These are phyloP conservation scores for Hevea brasiliensis DNA, from an alignment of 345 rosid genomes.

Conservation along the genomic window DNA sequence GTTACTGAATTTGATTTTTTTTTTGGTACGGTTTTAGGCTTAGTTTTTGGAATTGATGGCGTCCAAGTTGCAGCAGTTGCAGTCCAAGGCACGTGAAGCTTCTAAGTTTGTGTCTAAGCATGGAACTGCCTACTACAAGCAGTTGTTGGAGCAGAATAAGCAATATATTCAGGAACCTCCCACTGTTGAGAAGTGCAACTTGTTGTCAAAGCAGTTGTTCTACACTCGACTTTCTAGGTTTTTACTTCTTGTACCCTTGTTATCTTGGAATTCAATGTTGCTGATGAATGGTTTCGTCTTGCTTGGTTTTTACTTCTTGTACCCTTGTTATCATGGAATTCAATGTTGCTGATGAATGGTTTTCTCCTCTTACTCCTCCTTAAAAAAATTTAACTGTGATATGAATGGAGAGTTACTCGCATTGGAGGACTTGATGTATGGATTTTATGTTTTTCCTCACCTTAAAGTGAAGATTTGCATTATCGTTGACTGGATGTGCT, in stretches of 20 bases:
- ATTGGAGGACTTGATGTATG: background rate
- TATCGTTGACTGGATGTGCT: background rate
- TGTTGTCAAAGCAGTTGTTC: conserved; percentile 60
- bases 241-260: background rate
- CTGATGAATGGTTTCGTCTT: too few relatives aligned
- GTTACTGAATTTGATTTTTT: background rate
- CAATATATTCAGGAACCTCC: conserved; percentile 69
- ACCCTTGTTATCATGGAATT: background rate
- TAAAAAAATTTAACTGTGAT: too few relatives aligned
- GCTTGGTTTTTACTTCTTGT: conserved; percentile 46
- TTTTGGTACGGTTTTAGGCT: background rate
- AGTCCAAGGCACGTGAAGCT: conserved; percentile 62
- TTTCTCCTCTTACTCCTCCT: too few relatives aligned
- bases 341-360: background rate
- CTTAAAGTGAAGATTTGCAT: background rate
- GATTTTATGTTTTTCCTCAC: background rate
- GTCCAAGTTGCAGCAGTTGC: conserved; percentile 58
- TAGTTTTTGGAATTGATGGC: conserved; percentile 42
- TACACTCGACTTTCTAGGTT: conserved; percentile 82
- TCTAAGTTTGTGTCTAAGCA: conserved; percentile 52
- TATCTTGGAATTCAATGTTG: background rate
- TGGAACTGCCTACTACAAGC: conserved; percentile 54
- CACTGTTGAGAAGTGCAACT: conserved; percentile 58
- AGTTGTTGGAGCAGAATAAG: conserved; percentile 67
- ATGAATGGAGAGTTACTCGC: too few relatives aligned